phyloP scores from a whole-genome alignment of 345 rosid species.

The Lumnitzera littorea region DNA sequence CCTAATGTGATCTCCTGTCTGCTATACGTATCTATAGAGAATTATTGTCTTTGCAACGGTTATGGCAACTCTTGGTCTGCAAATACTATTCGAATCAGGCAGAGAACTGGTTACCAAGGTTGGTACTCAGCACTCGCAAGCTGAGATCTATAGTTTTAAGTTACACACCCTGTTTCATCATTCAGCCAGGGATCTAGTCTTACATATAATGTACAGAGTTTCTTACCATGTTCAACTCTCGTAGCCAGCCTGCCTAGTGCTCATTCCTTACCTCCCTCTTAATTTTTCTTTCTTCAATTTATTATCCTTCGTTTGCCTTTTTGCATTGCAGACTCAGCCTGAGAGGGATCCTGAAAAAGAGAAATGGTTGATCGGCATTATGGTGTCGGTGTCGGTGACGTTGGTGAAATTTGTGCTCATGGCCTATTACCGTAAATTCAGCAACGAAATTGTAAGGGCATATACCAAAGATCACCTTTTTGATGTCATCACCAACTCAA shows the following conservation, averaged over 20 bases:
- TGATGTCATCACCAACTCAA: conserved; percentile 46
- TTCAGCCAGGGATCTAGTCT: too few species aligned
- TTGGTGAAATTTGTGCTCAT: conserved; percentile 28
- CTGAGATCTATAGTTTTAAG: too few species aligned
- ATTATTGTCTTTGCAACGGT: conserved; percentile 41
- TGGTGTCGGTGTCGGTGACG: conserved; percentile 44
- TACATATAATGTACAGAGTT: too few species aligned
- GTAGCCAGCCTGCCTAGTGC: too few species aligned
- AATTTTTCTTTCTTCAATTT: too few species aligned
- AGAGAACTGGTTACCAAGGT: conserved; percentile 36
- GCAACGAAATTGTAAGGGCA: conserved; percentile 34
- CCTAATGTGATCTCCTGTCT: too few species aligned
- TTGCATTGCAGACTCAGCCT: conserved; percentile 30
- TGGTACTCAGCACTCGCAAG: not conserved
- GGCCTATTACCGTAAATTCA: conserved; percentile 34
- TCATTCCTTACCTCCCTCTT: too few species aligned
- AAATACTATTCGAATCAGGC: conserved; percentile 49
- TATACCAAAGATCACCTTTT: conserved; percentile 52
- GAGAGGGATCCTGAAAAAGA: conserved; percentile 38
- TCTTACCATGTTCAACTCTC: too few species aligned
- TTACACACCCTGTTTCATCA: too few species aligned
- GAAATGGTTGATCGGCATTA: conserved; percentile 54
- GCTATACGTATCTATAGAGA: too few species aligned
- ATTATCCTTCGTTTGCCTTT: not conserved
- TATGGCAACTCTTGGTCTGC: conserved; percentile 54